Conservation (phyloP, 352 stramenopile species). For the Saprolegnia parasitica region DNA sequence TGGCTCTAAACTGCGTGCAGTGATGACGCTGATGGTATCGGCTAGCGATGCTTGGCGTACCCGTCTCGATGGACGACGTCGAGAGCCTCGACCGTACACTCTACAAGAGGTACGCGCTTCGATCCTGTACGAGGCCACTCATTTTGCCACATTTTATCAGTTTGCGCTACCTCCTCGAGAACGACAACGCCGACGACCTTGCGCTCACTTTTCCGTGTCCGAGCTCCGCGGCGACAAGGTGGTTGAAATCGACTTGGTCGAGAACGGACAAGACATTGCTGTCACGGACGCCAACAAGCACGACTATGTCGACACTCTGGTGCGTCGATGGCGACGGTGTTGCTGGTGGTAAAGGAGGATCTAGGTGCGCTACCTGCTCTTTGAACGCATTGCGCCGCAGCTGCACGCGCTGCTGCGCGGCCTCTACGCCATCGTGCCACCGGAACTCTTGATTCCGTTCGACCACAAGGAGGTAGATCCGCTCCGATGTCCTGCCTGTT, state of each 20-base stretch:
- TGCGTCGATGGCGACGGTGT: too few species aligned
- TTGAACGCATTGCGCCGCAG: conserved; percentile 90
- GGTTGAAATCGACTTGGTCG: conserved; percentile 59
- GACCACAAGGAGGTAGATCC: conserved; percentile 95
- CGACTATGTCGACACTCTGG: conserved; percentile 81
- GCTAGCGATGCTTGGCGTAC: conserved; percentile 88
- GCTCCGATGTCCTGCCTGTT: neutral
- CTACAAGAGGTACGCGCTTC: conserved; percentile 56
- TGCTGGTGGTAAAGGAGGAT: conserved; percentile 81
- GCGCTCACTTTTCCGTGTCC: conserved; percentile 72
- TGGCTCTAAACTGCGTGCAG: neutral
- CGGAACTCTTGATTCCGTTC: conserved; percentile 95
- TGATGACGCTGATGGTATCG: conserved; percentile 40
- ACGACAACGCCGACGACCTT: conserved; percentile 60
- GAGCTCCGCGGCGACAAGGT: conserved; percentile 57
- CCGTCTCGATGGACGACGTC: conserved; percentile 76
- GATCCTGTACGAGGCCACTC: too few species aligned
- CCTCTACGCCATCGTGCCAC: conserved; percentile 96
- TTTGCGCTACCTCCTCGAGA: conserved; percentile 65
- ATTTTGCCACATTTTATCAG: too few species aligned
- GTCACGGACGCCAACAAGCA: conserved; percentile 95
- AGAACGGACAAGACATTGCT: conserved; percentile 45
- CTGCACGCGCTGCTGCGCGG: conserved; percentile 83
- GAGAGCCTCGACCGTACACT: conserved; percentile 75
- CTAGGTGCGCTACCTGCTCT: conserved; percentile 94